Base-by-base conservation (phyloP, 345 rosid species). In the Citrus maxima region DNA sequence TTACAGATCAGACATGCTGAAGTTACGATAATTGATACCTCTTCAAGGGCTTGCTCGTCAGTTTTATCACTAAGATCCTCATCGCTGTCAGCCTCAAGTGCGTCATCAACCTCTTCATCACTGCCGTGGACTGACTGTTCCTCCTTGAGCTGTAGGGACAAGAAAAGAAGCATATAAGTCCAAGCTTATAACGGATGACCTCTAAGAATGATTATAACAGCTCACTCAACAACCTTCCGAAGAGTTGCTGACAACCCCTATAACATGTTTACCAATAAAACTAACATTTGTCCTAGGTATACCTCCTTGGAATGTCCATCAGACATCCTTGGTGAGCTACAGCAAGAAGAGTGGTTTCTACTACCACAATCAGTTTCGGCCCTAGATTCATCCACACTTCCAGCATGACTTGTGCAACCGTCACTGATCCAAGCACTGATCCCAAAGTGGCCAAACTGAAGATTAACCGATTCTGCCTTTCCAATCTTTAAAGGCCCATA, bases 381-480 rank as follows among this genome's bases (percentile, higher is more conserved):
- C 84, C 91, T 91, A 0, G 86, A 88, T 72, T 91, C 99, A 64
- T 96, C 99, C n/a, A 93, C 79, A 86, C 99, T 97, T 71, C 95
- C 94, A 13, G 98, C 92, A 61, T 84, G 88, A 76, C 98, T 97
- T 5, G 99, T 94, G 60, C 95, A 98, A 79, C 97, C 99, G 71
- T 89, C 99, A 80, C 90, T 89, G 67, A 98, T 95, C 98, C 98
- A 97, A 64, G 99, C 99, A 85, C 99, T 96, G 79, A 94, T 94
- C 67, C 99, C 99, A 85, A 94, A 93, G 70, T 88, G 82, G 68
- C 99, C 99, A 38, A 97, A 97, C 81, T 88, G 99, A 84, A 97
- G 97, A 88, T 97, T 94, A 27, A 94, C 97, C 0, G 98, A 95
- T 84, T 94, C 98, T 30, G 98, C 97, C 86, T 89, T 91, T 49